Evolutionary conservation across 495 filamentous ascomycete species (phyloP).

Genomic region (Endocarpon pusillum): DNA sequence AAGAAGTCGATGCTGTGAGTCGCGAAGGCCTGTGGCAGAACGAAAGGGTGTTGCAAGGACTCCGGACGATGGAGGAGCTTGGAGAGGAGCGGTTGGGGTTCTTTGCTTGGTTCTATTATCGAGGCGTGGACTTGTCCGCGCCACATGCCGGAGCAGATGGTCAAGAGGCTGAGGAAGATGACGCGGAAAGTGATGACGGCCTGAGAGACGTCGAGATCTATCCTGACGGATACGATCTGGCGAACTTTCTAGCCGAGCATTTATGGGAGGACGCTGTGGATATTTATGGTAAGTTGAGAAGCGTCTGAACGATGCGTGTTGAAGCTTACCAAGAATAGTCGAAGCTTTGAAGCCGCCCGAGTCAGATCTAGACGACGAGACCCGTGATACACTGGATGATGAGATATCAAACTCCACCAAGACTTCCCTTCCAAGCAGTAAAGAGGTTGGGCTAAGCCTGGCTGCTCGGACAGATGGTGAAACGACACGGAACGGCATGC

Average conservation of each 20-base stretch:
- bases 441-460: too few species aligned
- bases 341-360: too few species aligned
- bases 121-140: constrained; percentile 43
- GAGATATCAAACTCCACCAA: too few species aligned
- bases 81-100: constrained; percentile 46
- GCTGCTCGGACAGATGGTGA: too few species aligned
- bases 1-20: constrained; percentile 4
- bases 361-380: too few species aligned
- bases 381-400: too few species aligned
- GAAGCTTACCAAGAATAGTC: too few species aligned
- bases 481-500: too few species aligned
- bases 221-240: constrained; percentile 61
- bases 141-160: constrained; percentile 46
- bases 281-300: constrained; percentile 77
- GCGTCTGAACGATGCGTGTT: too few species aligned
- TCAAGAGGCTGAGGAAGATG: constrained; percentile 39
- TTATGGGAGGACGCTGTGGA: constrained; percentile 75
- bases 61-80: too few species aligned
- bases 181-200: constrained; percentile 29
- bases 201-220: constrained; percentile 56
- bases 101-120: constrained; percentile 76
- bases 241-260: constrained; percentile 65
- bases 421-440: too few species aligned
- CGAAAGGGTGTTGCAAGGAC: too few species aligned
- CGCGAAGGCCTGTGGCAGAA: constrained; percentile 1